phyloP scores from a whole-genome alignment of 2,329 filamentous ascomycete species.

The Penicillium sp. region DNA sequence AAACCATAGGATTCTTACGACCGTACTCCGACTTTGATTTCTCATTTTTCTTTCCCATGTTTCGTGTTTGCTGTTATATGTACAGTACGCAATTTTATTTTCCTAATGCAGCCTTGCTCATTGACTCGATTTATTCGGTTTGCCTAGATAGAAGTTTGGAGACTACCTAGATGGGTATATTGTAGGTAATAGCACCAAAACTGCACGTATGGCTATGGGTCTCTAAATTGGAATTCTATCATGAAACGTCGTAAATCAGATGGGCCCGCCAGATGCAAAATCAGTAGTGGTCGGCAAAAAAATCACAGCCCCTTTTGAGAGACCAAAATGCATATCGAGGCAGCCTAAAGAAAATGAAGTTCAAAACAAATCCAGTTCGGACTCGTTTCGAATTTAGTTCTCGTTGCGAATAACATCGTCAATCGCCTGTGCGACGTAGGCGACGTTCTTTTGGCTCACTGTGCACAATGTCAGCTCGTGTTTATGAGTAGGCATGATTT shows the following conservation, averaged over 20 bases:
- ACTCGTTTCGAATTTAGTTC: constrained; percentile 17
- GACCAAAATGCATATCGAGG: background rate
- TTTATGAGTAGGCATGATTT: background rate
- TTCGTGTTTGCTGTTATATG: constrained; percentile 14
- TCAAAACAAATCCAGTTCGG: background rate
- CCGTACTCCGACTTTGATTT: constrained; percentile 7
- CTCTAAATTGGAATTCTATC: constrained; percentile 20
- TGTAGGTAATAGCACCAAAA: background rate
- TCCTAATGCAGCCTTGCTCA: constrained; percentile 11
- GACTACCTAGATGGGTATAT: background rate
- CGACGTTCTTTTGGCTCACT: constrained; percentile 44
- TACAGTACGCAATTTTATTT: constrained; percentile 23
- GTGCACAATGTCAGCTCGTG: constrained; percentile 7
- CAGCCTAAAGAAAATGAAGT: constrained; percentile 5
- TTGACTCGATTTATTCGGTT: background rate
- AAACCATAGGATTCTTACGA: constrained; percentile 15
- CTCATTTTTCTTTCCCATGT: constrained; percentile 14
- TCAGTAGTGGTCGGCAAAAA: background rate
- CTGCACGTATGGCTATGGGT: constrained; percentile 4
- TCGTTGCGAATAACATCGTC: constrained; percentile 41
- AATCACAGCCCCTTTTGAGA: background rate
- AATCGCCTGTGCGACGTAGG: constrained; percentile 41
- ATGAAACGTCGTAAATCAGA: constrained; percentile 23
- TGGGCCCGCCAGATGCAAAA: constrained; percentile 19
- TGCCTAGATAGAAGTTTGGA: background rate